phyloP scores from a whole-genome alignment of 768 basidiomycete genomes.

The Lactarius psammicola region DNA sequence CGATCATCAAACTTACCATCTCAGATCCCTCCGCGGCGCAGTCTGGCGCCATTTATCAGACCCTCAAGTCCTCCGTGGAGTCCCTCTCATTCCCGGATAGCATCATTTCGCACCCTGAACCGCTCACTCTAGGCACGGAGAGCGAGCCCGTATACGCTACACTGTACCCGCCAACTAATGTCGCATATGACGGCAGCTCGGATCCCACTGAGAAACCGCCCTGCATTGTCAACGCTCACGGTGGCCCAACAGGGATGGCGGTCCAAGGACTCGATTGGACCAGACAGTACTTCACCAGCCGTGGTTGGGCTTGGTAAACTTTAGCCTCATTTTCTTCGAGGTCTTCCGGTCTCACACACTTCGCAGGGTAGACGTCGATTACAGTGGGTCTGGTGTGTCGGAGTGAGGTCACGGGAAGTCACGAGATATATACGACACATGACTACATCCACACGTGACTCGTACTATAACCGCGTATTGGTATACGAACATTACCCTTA shows the following conservation, averaged over 20 bases:
- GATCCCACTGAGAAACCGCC: conserved; percentile 17
- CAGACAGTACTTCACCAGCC: conserved; percentile 30
- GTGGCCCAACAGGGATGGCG: conserved; percentile 49
- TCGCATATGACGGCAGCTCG: conserved; percentile 10
- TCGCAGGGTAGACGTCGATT: conserved; percentile 68
- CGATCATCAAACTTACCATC: conserved; percentile 3
- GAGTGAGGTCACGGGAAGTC: too few species aligned
- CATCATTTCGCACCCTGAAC: conserved; percentile 18
- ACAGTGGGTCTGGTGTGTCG: conserved; percentile 74
- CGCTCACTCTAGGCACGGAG: neutral
- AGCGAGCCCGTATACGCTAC: conserved; percentile 8
- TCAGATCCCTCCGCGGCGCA: neutral
- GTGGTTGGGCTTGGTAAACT: conserved; percentile 55
- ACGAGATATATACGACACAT: too few species aligned
- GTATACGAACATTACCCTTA: too few species aligned
- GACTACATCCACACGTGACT: too few species aligned
- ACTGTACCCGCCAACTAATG: conserved; percentile 19
- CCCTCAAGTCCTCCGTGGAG: conserved; percentile 8
- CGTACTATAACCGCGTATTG: too few species aligned
- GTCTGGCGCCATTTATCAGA: neutral
- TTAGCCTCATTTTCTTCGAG: neutral
- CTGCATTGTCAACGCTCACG: conserved; percentile 21
- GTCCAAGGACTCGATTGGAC: conserved; percentile 50
- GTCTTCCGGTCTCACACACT: conserved; percentile 18
- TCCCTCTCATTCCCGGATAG: conserved; percentile 16